A percentile compares a stretch with the other conserved stretches of the same genome.
Evolutionary conservation across 2,329 filamentous ascomycete species (phyloP).

Genomic region (Pestalotiopsis sp.): DNA sequence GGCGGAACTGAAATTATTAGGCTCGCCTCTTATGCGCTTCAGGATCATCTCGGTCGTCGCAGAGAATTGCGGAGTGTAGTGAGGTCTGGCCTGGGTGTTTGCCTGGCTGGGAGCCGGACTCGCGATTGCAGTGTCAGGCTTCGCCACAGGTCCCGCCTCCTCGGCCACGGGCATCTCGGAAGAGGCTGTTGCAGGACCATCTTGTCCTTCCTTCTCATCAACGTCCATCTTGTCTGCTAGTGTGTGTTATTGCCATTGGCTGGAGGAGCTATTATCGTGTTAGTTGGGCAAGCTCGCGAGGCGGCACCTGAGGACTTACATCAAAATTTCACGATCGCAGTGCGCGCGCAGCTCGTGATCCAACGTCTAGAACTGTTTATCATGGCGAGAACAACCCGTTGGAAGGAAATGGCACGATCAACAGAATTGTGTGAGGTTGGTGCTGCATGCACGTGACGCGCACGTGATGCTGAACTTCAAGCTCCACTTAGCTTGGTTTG

Average conservation of each 20-base stretch:
- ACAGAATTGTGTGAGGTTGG: not conserved
- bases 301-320: not conserved
- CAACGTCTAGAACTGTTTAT: not conserved
- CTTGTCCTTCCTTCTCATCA: not conserved
- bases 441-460: not conserved
- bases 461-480: not conserved
- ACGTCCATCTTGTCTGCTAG: not conserved
- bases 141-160: not conserved
- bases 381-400: not conserved
- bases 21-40: constrained; percentile 36
- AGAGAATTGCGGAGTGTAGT: constrained; percentile 35
- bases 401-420: not conserved
- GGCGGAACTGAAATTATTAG: constrained; percentile 34
- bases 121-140: not conserved
- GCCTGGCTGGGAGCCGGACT: constrained; percentile 21
- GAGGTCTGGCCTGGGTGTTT: constrained; percentile 22
- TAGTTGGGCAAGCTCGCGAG: not conserved
- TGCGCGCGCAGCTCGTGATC: not conserved
- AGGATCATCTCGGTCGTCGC: constrained; percentile 43
- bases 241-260: not conserved
- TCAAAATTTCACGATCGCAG: not conserved
- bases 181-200: not conserved
- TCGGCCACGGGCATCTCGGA: not conserved
- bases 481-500: not conserved
- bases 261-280: not conserved